phyloP scores from a whole-genome alignment of 2,329 filamentous ascomycete species.

The Talaromyces sp. region DNA sequence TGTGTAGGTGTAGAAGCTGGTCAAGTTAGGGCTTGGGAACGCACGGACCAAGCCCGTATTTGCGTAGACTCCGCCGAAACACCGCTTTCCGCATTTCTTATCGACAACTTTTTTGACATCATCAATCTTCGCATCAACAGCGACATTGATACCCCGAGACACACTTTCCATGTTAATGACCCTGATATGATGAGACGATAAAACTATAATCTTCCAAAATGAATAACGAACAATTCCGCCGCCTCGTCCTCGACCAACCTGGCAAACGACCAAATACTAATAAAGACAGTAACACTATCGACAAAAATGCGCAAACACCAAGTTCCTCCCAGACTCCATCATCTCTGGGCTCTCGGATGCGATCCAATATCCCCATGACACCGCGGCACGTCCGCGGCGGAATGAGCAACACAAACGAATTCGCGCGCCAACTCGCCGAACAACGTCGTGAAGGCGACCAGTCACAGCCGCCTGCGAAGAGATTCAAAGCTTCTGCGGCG shows the following conservation, averaged over 20 bases:
- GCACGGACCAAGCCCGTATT: neutral
- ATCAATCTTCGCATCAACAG: neutral
- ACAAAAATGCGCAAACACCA: constrained; percentile 4
- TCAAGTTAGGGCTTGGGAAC: neutral
- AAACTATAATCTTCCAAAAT: constrained; percentile 47
- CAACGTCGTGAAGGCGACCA: constrained; percentile 52
- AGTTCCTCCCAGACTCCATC: constrained; percentile 15
- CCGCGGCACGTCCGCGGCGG: constrained; percentile 67
- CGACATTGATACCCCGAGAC: neutral
- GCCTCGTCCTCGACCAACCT: constrained; percentile 62
- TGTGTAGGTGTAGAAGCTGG: neutral
- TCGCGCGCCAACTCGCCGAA: constrained; percentile 80
- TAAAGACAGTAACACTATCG: neutral
- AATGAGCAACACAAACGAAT: constrained; percentile 51
- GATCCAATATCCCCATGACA: constrained; percentile 87
- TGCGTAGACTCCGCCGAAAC: neutral
- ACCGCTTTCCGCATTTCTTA: constrained; percentile 3
- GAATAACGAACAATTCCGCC: constrained; percentile 95
- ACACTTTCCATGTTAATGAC: neutral
- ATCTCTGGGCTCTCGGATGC: constrained; percentile 66
- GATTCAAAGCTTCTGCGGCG: constrained; percentile 67
- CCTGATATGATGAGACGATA: neutral
- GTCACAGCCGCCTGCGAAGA: constrained; percentile 60
- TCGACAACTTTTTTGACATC: constrained; percentile 8
- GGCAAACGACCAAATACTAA: neutral